These are phyloP conservation scores for Hypoxylon lenormandii DNA, from an alignment of 495 filamentous ascomycete species.

Conservation along the genomic window DNA sequence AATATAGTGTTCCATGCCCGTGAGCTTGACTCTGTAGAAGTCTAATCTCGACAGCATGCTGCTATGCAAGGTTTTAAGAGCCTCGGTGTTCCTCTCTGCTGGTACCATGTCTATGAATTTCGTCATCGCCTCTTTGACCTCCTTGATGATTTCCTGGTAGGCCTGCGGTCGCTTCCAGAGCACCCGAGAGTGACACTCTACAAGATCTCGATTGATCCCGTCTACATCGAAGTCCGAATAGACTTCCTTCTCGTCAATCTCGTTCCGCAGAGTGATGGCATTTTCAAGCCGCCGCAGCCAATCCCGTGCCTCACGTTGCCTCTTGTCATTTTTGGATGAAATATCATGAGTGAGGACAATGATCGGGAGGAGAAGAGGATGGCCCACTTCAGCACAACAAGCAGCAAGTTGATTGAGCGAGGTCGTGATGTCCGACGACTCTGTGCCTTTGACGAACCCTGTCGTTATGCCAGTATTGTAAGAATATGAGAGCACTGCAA, in stretches of 20 bases:
- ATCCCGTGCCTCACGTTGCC: slow-evolving; percentile 67
- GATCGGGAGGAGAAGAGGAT: slow-evolving; percentile 66
- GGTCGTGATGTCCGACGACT: slow-evolving; percentile 60
- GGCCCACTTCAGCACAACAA: slow-evolving; percentile 60
- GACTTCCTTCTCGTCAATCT: slow-evolving; percentile 64
- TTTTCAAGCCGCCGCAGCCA: slow-evolving; percentile 68
- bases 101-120: slow-evolving; percentile 53
- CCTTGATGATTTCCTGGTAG: slow-evolving; percentile 64
- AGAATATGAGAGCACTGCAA: slow-evolving; percentile 63
- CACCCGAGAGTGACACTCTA: slow-evolving; percentile 68
- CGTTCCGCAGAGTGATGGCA: slow-evolving; percentile 67
- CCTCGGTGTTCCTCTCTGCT: slow-evolving; percentile 29
- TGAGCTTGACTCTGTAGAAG: slow-evolving; percentile 67
- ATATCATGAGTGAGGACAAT: slow-evolving; percentile 67
- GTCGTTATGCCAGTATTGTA: slow-evolving; percentile 64
- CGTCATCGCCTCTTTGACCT: slow-evolving; percentile 58
- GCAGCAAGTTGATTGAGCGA: slow-evolving; percentile 60
- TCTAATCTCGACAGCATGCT: slow-evolving; percentile 62
- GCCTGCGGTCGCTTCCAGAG: slow-evolving; percentile 70
- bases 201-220: slow-evolving; percentile 66
- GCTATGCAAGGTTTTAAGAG: slow-evolving; percentile 56
- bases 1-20: slow-evolving; percentile 68
- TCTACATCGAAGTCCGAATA: slow-evolving; percentile 66
- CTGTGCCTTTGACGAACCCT: slow-evolving; percentile 67
- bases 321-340: slow-evolving; percentile 61